A percentile compares a stretch with the other conserved stretches of the same genome.
Conservation (phyloP, 192 early-diverging fungal species). For the Coemansia sp. region DNA sequence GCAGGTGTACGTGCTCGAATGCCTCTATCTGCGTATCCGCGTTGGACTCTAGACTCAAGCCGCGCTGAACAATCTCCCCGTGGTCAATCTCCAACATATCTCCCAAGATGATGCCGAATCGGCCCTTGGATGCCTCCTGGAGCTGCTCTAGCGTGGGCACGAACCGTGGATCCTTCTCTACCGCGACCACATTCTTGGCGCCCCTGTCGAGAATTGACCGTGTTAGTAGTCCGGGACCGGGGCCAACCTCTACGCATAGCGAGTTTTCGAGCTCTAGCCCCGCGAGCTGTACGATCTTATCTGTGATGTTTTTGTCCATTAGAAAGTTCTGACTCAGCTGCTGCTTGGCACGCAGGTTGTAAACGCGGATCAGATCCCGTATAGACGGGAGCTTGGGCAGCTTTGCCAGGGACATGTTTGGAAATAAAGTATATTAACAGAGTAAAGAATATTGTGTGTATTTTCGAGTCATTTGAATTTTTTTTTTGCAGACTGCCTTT, state of each 20-base stretch:
- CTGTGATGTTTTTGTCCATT: conserved; percentile 79
- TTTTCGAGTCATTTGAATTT: neutral
- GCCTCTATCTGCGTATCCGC: conserved; percentile 3
- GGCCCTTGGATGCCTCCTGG: conserved; percentile 60
- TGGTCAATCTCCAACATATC: conserved; percentile 67
- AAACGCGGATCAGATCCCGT: conserved; percentile 70
- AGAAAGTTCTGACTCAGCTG: conserved; percentile 83
- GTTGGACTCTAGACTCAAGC: conserved; percentile 12
- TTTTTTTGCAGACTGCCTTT: neutral
- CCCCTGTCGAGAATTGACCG: conserved; percentile 72
- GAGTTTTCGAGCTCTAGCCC: conserved; percentile 57
- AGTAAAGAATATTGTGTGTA: neutral
- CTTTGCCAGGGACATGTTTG: conserved; percentile 23
- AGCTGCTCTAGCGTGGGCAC: conserved; percentile 69
- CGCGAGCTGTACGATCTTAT: conserved; percentile 65
- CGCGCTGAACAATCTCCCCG: conserved; percentile 49
- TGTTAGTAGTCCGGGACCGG: conserved; percentile 75
- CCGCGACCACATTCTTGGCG: conserved; percentile 60
- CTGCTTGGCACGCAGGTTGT: conserved; percentile 67
- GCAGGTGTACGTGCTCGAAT: conserved; percentile 56
- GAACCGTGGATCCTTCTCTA: conserved; percentile 75
- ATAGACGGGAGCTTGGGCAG: conserved; percentile 66
- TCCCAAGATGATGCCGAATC: conserved; percentile 59
- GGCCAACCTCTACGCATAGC: conserved; percentile 74
- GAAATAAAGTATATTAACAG: neutral